Evolutionary conservation across 495 filamentous ascomycete genomes (phyloP).

Genomic region (Xylaria telfairii): DNA sequence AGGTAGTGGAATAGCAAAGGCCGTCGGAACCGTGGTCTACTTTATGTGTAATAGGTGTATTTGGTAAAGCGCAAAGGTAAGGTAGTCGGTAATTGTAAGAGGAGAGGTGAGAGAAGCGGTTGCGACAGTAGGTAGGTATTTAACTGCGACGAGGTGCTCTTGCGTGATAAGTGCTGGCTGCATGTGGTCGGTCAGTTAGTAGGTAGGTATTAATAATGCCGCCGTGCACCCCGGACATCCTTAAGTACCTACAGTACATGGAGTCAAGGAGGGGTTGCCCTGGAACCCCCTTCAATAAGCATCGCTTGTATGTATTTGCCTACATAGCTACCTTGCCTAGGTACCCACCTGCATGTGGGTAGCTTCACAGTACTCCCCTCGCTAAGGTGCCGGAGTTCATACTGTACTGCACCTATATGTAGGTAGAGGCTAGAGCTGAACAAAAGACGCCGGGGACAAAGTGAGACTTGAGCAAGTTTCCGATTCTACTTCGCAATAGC

Average conservation of each 20-base stretch:
- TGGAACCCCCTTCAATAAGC: constrained; percentile 14
- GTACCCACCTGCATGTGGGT: too few species aligned
- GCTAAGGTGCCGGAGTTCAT: too few species aligned
- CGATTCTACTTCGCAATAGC: constrained; percentile 26
- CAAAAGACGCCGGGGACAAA: constrained; percentile 2
- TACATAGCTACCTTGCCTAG: too few species aligned
- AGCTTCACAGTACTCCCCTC: constrained; percentile 26
- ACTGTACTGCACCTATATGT: too few species aligned
- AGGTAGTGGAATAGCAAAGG: not conserved
- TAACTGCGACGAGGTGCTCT: not conserved
- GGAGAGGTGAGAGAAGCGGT: not conserved
- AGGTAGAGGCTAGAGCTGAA: not conserved
- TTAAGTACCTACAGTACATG: too few species aligned
- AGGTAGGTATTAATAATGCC: constrained; percentile 34
- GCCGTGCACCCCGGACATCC: not conserved
- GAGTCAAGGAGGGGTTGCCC: not conserved
- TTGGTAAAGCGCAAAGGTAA: too few species aligned
- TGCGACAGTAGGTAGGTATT: constrained; percentile 11
- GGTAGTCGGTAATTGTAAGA: not conserved
- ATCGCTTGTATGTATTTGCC: too few species aligned
- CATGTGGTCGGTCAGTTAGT: too few species aligned
- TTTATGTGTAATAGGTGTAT: not conserved
- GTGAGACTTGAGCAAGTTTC: constrained; percentile 43
- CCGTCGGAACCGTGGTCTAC: not conserved
- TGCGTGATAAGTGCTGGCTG: constrained; percentile 6